phyloP scores from a whole-genome alignment of 2,329 filamentous ascomycete genomes.

The Neoarthrinium moseri region DNA sequence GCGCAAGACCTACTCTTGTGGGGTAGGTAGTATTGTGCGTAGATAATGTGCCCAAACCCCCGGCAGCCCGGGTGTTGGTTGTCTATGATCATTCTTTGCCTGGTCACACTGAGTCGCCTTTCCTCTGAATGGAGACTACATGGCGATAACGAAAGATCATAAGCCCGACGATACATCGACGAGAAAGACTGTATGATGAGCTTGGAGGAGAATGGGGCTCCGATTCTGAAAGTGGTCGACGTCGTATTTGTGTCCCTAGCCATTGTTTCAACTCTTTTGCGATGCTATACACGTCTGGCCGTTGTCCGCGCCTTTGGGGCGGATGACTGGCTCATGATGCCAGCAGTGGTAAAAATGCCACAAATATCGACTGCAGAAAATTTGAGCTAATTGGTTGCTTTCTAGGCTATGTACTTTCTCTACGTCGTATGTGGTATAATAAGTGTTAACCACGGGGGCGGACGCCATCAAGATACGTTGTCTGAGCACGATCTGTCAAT shows the following conservation, averaged over 20 bases:
- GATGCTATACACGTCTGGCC: constrained; percentile 1
- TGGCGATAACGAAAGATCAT: no score
- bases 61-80: no score
- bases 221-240: background rate
- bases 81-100: no score
- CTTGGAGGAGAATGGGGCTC: no score
- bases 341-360: background rate
- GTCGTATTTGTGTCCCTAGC: constrained; percentile 1
- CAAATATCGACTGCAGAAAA: background rate
- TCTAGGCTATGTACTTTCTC: background rate
- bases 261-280: background rate
- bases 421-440: constrained; percentile 2
- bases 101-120: no score
- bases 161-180: no score
- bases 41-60: no score
- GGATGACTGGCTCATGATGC: constrained; percentile 8
- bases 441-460: background rate
- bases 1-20: no score
- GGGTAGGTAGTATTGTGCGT: no score
- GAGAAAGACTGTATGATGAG: no score
- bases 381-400: no score
- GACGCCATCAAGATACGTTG: background rate
- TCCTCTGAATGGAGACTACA: no score
- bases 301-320: background rate
- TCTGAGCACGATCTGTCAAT: background rate